Evolutionary conservation across 2,329 filamentous ascomycete species (phyloP).

Genomic region (Fusarium sp.): DNA sequence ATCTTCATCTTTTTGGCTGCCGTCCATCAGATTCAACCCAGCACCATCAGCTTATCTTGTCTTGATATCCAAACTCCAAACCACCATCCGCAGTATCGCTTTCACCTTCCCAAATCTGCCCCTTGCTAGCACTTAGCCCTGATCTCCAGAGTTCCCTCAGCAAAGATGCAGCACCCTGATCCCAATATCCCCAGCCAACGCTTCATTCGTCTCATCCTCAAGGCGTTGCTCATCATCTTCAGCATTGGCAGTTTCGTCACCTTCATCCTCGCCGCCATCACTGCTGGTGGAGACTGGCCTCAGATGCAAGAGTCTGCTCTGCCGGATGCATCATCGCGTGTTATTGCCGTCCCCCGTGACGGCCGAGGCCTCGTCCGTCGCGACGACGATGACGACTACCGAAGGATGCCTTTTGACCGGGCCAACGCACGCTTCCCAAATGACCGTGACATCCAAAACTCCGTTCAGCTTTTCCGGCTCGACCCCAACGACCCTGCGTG

Average conservation of each 20-base stretch:
- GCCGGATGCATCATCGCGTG: background rate
- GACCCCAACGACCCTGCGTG: constrained; percentile 4
- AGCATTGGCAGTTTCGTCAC: constrained; percentile 37
- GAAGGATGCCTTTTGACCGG: background rate
- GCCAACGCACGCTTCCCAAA: background rate
- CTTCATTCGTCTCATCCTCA: constrained; percentile 22
- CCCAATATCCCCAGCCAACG: background rate
- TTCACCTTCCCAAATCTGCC: background rate
- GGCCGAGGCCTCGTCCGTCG: background rate
- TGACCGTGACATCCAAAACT: background rate
- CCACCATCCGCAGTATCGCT: constrained; percentile 4
- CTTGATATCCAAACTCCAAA: background rate
- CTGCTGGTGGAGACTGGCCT: constrained; percentile 11
- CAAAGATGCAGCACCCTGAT: background rate
- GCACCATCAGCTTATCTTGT: constrained; percentile 5
- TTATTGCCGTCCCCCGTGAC: background rate
- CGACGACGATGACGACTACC: background rate
- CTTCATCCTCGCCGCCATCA: constrained; percentile 26
- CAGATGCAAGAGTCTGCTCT: background rate
- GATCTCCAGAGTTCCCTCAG: background rate
- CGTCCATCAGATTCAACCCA: background rate
- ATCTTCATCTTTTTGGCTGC: constrained; percentile 16
- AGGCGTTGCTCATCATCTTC: constrained; percentile 34
- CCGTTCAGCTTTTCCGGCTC: background rate
- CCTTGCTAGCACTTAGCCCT: background rate